These are phyloP conservation scores for Aspergillus sp. DNA, from an alignment of 2,329 filamentous ascomycete genomes.

Conservation along the genomic window DNA sequence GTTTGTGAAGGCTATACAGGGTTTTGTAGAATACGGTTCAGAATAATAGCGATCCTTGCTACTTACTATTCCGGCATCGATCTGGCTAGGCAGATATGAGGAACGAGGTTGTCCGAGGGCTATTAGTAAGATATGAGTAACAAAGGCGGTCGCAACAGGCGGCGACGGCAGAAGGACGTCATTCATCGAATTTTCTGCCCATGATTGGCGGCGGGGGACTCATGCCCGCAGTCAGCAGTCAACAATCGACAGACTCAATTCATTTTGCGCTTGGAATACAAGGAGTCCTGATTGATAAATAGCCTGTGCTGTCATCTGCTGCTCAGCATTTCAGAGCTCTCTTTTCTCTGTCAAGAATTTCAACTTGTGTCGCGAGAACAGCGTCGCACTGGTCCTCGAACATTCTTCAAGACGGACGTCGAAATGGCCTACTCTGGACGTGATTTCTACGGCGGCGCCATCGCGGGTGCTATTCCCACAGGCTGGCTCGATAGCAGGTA, in stretches of 20 bases:
- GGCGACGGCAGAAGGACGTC: constrained; percentile 8
- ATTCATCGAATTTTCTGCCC: neutral
- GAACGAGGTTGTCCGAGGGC: too few relatives aligned
- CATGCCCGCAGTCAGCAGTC: constrained; percentile 7
- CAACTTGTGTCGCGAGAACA: neutral
- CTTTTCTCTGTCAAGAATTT: neutral
- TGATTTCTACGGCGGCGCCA: constrained; percentile 31
- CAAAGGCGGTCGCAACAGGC: neutral
- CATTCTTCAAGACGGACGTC: neutral
- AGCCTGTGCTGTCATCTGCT: neutral
- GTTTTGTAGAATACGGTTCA: too few relatives aligned
- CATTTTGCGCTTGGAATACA: neutral
- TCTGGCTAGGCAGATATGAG: too few relatives aligned
- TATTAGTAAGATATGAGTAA: too few relatives aligned
- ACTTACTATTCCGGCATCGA: too few relatives aligned
- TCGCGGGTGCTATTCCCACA: constrained; percentile 26
- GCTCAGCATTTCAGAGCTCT: neutral
- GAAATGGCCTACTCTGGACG: constrained; percentile 21
- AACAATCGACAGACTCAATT: neutral
- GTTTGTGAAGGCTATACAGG: too few relatives aligned
- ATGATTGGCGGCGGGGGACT: constrained; percentile 16
- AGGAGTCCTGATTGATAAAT: neutral
- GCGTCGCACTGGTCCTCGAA: neutral
- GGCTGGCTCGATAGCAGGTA: constrained; percentile 34
- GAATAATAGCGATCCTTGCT: too few relatives aligned